Conservation (phyloP, 1,284 basidiomycete genomes). For the Ustilago lituana region DNA sequence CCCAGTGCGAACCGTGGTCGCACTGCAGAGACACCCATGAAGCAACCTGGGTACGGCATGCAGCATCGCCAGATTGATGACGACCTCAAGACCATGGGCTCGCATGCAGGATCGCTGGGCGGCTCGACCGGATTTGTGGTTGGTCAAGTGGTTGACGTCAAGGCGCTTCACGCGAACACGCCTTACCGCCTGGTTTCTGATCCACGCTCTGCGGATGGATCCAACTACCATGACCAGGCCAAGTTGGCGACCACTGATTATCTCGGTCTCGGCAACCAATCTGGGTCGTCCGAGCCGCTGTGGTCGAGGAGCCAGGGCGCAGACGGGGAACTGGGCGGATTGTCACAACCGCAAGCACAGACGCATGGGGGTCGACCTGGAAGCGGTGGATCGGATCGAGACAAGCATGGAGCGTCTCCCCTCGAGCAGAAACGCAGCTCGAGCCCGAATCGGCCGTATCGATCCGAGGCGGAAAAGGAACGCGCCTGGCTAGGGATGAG, state of each 20-base stretch:
- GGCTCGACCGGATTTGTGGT: slow-evolving; percentile 44
- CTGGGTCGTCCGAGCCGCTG: slow-evolving; percentile 18
- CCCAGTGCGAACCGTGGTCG: slow-evolving; percentile 68
- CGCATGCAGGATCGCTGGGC: slow-evolving; percentile 13
- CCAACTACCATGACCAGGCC: slow-evolving; percentile 9
- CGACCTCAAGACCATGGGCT: slow-evolving; percentile 70
- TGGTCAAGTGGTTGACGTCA: slow-evolving; percentile 57
- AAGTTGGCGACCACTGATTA: slow-evolving; percentile 34
- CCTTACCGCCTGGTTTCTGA: slow-evolving; percentile 34
- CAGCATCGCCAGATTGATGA: slow-evolving; percentile 91
- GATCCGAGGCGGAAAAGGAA: slow-evolving; percentile 45
- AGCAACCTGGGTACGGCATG: slow-evolving; percentile 88
- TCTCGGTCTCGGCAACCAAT: slow-evolving; percentile 24
- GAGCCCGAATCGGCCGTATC: slow-evolving; percentile 27
- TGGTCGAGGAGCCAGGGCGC: slow-evolving; percentile 13
- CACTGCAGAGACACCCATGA: slow-evolving; percentile 83
- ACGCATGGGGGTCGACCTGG: neutral
- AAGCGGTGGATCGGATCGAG: slow-evolving; percentile 1
- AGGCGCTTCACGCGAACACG: slow-evolving; percentile 45
- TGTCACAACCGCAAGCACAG: slow-evolving; percentile 5
- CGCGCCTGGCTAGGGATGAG: slow-evolving; percentile 40
- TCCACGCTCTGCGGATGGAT: slow-evolving; percentile 6
- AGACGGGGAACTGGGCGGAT: slow-evolving; percentile 2
- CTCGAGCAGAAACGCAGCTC: slow-evolving; percentile 26
- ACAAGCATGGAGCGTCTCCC: slow-evolving; percentile 1